These are phyloP conservation scores for Cercospora sp. DNA, from an alignment of 2,329 filamentous ascomycete genomes.

Conservation along the genomic window DNA sequence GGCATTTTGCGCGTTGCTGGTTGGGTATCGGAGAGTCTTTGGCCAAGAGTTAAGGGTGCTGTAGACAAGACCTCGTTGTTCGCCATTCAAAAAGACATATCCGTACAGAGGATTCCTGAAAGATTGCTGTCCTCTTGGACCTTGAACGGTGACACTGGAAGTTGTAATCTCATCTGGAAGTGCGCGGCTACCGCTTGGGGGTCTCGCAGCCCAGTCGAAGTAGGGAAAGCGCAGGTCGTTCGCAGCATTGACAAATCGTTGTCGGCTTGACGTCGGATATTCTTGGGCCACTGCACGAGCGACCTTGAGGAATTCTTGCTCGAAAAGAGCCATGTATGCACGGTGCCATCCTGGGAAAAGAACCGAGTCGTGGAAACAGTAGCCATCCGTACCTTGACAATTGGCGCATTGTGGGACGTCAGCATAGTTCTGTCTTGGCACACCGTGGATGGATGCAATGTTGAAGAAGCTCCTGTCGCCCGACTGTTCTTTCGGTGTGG, in stretches of 20 bases:
- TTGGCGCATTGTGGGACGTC: conserved; percentile 26
- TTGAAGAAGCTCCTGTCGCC: conserved; percentile 24
- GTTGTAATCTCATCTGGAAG: conserved; percentile 31
- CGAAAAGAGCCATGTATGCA: conserved; percentile 33
- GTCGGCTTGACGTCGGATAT: conserved; percentile 19
- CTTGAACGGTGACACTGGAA: conserved; percentile 28
- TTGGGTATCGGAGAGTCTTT: conserved; percentile 32
- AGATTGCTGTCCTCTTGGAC: conserved; percentile 25
- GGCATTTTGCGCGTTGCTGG: conserved; percentile 25
- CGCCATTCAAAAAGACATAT: conserved; percentile 29
- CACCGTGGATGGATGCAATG: conserved; percentile 34
- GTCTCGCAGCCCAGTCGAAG: conserved; percentile 35
- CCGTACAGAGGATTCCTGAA: conserved; percentile 36
- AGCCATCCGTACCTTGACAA: conserved; percentile 30
- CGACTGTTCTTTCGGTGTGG: conserved; percentile 10
- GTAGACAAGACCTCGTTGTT: conserved; percentile 26
- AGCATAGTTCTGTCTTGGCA: conserved; percentile 30
- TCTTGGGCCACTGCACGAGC: conserved; percentile 25
- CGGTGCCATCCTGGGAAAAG: conserved; percentile 36
- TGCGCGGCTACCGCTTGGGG: conserved; percentile 15
- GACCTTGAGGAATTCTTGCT: conserved; percentile 32
- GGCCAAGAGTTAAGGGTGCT: conserved; percentile 29
- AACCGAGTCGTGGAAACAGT: conserved; percentile 33
- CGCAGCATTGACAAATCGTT: conserved; percentile 27
- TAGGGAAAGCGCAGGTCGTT: conserved; percentile 32